A percentile compares a stretch with the other conserved stretches of the same genome.
Evolutionary conservation across 2,329 filamentous ascomycete genomes (phyloP).

Genomic region (Aspergillus terreus): DNA sequence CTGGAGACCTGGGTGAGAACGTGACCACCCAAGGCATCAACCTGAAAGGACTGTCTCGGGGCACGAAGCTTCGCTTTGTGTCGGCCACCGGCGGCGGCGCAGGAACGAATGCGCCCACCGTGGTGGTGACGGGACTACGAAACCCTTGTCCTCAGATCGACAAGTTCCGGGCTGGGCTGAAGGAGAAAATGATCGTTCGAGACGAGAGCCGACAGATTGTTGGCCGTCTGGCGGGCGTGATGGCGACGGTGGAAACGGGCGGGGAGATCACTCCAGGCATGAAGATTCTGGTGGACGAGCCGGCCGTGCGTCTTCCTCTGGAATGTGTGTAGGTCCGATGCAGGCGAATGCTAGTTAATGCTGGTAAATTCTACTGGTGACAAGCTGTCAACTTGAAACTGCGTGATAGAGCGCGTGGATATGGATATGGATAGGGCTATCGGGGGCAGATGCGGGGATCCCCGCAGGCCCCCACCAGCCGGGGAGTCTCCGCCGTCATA

Average conservation of each 20-base stretch:
- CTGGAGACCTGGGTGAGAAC: constrained; percentile 9
- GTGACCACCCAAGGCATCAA: constrained; percentile 11
- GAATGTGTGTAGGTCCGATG: neutral
- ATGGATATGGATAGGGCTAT: too few relatives aligned
- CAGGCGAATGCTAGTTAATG: too few relatives aligned
- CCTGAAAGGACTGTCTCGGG: constrained; percentile 1
- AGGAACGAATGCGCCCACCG: neutral
- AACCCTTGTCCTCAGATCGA: constrained; percentile 10
- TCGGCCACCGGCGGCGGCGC: neutral
- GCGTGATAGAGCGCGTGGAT: too few relatives aligned
- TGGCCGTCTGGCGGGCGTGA: constrained; percentile 11
- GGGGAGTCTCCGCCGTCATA: neutral
- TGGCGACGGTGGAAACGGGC: constrained; percentile 11
- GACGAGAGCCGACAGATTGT: constrained; percentile 4
- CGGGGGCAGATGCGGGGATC: neutral
- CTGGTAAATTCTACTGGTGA: too few relatives aligned
- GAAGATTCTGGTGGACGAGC: constrained; percentile 7
- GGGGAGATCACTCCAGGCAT: constrained; percentile 11
- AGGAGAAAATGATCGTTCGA: constrained; percentile 8
- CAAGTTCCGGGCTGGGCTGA: constrained; percentile 4
- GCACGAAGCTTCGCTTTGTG: constrained; percentile 8
- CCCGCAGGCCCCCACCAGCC: neutral
- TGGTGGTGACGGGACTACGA: constrained; percentile 7
- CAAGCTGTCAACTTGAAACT: too few relatives aligned
- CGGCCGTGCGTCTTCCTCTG: neutral